phyloP scores from a whole-genome alignment of 148 eudicot genomes.

The Rhododendron kiyosumense region DNA sequence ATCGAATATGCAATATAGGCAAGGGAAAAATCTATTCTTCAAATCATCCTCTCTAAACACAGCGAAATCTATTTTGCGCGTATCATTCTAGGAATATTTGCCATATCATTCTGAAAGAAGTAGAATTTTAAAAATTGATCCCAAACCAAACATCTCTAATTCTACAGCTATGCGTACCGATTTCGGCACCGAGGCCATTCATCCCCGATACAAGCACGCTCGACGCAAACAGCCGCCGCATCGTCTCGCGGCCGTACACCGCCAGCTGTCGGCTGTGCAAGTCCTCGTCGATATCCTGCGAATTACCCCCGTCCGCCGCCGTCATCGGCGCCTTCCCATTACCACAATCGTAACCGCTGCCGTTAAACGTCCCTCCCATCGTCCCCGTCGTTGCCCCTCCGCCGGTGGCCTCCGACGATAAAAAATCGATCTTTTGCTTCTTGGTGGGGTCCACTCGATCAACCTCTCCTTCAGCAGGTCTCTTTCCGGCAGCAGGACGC shows the following conservation, averaged over 20 bases:
- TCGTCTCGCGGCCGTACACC: conserved; percentile 82
- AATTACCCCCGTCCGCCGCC: conserved; percentile 18
- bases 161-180: conserved; percentile 35
- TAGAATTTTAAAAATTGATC: background rate
- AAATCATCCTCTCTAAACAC: background rate
- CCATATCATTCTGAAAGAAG: too few relatives aligned
- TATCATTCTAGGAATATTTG: too few relatives aligned
- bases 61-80: too few relatives aligned
- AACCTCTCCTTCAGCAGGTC: conserved; percentile 49
- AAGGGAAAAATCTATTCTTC: background rate
- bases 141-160: background rate
- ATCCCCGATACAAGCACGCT: conserved; percentile 68
- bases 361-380: conserved; percentile 16
- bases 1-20: background rate
- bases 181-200: conserved; percentile 84
- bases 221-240: conserved; percentile 73
- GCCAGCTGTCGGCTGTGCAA: conserved; percentile 86
- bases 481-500: conserved; percentile 62
- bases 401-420: conserved; percentile 21
- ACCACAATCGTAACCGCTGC: conserved; percentile 16
- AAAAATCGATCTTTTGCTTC: conserved; percentile 29
- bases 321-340: conserved; percentile 27
- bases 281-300: conserved; percentile 68
- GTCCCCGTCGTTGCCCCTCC: conserved; percentile 4
- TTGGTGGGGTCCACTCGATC: conserved; percentile 36